Evolutionary conservation across 257 asterid species (phyloP).

Genomic region (Solanum lycopersicoides): DNA sequence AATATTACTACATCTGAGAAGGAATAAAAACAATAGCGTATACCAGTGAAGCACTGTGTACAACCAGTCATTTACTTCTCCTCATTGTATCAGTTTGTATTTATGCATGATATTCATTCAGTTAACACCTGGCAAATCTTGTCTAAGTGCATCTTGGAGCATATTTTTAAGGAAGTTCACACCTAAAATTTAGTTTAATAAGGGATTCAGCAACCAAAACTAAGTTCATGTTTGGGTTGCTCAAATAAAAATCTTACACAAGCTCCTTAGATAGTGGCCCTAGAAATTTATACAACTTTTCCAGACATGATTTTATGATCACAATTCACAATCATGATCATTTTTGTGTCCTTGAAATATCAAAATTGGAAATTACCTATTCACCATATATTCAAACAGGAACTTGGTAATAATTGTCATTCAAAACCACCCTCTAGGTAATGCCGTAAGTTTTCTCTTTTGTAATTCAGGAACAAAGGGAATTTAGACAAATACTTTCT

Average conservation of each 20-base stretch:
- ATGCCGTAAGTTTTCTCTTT: background rate
- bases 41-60: background rate
- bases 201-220: background rate
- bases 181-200: background rate
- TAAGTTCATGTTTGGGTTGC: background rate
- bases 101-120: background rate
- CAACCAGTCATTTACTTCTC: background rate
- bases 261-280: background rate
- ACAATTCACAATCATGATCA: background rate
- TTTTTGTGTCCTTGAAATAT: background rate
- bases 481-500: background rate
- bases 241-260: background rate
- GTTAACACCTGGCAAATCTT: background rate
- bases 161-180: background rate
- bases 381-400: background rate
- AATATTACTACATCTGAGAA: background rate
- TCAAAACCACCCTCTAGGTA: background rate
- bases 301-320: background rate
- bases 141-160: background rate
- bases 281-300: background rate
- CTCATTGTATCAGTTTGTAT: background rate
- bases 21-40: background rate
- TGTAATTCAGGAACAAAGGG: background rate
- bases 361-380: background rate
- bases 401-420: background rate